phyloP scores from a whole-genome alignment of 768 basidiomycete genomes.

The Amylocystis lapponica region DNA sequence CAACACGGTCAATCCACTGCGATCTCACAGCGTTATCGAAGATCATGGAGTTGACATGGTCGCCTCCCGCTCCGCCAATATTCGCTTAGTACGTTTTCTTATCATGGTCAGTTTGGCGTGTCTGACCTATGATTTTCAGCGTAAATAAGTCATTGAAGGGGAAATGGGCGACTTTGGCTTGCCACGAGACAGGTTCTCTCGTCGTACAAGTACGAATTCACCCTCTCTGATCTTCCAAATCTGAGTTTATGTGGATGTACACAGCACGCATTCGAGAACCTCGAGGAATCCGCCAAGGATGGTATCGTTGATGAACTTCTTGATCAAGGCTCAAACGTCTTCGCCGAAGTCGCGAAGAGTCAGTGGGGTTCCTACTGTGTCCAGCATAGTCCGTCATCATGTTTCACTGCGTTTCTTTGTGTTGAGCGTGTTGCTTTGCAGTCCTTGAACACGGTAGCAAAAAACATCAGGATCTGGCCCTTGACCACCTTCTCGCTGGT shows the following conservation, averaged over 20 bases:
- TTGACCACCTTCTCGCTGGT: conserved; percentile 74
- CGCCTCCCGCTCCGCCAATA: conserved; percentile 80
- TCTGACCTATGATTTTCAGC: conserved; percentile 30
- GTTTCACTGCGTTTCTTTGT: neutral
- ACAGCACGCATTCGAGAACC: conserved; percentile 81
- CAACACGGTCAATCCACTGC: neutral
- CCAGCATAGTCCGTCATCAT: conserved; percentile 61
- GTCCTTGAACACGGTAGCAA: conserved; percentile 83
- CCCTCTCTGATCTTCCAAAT: neutral
- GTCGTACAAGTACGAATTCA: conserved; percentile 63
- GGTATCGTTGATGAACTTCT: conserved; percentile 82
- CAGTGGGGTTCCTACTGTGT: conserved; percentile 90
- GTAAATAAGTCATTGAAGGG: conserved; percentile 86
- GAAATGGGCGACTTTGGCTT: conserved; percentile 85
- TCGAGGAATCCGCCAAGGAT: conserved; percentile 78
- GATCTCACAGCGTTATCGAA: conserved; percentile 19
- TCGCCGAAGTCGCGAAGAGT: conserved; percentile 75
- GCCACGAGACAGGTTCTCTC: conserved; percentile 85
- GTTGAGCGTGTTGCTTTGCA: conserved; percentile 21
- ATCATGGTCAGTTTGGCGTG: conserved; percentile 4
- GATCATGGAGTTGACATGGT: conserved; percentile 92
- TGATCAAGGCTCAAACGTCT: conserved; percentile 60
- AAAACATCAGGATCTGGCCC: conserved; percentile 65
- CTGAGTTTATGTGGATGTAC: neutral
- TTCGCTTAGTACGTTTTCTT: conserved; percentile 57